Evolutionary conservation across 2,329 filamentous ascomycete genomes (phyloP), one percentile per base, ranked within the genome.

Genomic region (Sporothrix pseudoabietina): DNA sequence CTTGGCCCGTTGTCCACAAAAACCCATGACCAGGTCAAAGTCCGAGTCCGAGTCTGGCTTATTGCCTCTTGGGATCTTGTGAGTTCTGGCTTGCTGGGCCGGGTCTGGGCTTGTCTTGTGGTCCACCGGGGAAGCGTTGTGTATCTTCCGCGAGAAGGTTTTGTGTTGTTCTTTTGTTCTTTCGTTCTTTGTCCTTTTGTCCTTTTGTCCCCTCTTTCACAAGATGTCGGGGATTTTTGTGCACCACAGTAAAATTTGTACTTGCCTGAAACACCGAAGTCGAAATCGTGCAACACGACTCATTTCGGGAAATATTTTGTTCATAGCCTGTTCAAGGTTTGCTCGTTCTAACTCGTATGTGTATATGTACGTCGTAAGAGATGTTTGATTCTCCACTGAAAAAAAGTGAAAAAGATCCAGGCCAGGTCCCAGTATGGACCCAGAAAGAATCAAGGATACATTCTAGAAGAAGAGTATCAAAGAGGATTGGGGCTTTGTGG

Each of bases 281-380:
- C 41, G 44, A 54, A 7, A 66, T 69, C 47, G 65, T 69, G 65
- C 44, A 69, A 69, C 65, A 69, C 44, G 47, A 35, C 47, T 69
- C 65, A 69, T 69, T 69, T 69, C 65, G 65, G 65, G 22, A 6
- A 54, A 9, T 66, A 26, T 16, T 14, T 66, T 16, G 9, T 66
- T 22, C 52, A 22, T 2, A 35, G 10, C 47, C 47, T 16, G 47
- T 49, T 14, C 47, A 49, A 49, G 26, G 26, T 26, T n/a, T n/a
- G n/a, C n/a, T n/a, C n/a, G n/a, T n/a, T n/a, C n/a, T n/a, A n/a
- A n/a, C n/a, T n/a, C n/a, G n/a, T n/a, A n/a, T n/a, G n/a, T n/a
- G n/a, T n/a, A n/a, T n/a, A n/a, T n/a, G n/a, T n/a, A n/a, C n/a
- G n/a, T n/a, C n/a, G n/a, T n/a, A n/a, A 59, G 55, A 59, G 55